phyloP scores from a whole-genome alignment of 352 stramenopile species.

The Phytophthora brassicae region DNA sequence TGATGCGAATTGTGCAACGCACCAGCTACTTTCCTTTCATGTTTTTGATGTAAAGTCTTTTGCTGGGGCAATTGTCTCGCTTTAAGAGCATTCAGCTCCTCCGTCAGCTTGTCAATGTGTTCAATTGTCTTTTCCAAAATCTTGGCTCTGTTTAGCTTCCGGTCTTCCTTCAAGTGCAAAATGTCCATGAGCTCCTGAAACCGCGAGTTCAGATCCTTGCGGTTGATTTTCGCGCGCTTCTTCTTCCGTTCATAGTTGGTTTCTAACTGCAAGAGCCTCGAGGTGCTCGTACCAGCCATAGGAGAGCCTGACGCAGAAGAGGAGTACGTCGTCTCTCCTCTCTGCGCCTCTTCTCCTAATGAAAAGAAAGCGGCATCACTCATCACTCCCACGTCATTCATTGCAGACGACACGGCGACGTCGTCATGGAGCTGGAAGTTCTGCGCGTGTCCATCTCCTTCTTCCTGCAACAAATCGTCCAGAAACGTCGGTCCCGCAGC shows the following conservation, averaged over 20 bases:
- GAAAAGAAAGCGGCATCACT: constrained; percentile 25
- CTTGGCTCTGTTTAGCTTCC: constrained; percentile 68
- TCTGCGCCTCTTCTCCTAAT: constrained; percentile 9
- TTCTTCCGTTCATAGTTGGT: constrained; percentile 77
- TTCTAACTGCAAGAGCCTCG: constrained; percentile 50
- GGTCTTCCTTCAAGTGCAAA: constrained; percentile 56
- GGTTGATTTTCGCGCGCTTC: constrained; percentile 73
- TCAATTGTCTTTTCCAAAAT: constrained; percentile 67
- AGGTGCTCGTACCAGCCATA: constrained; percentile 13
- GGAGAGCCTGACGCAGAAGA: too few species aligned
- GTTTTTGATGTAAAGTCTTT: constrained; percentile 2
- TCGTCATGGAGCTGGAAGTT: constrained; percentile 19
- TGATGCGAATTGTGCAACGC: constrained; percentile 18
- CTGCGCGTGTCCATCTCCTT: constrained; percentile 16
- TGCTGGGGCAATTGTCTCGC: constrained; percentile 6
- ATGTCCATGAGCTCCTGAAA: constrained; percentile 74
- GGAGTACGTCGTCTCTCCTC: background rate
- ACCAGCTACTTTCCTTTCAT: constrained; percentile 12
- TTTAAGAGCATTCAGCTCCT: constrained; percentile 35
- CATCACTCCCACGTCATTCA: constrained; percentile 14
- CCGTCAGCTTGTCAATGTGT: constrained; percentile 55
- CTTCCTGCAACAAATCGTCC: constrained; percentile 47
- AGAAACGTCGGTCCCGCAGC: constrained; percentile 34
- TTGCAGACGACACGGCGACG: constrained; percentile 8
- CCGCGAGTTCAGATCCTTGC: constrained; percentile 60